Evolutionary conservation across 495 filamentous ascomycete genomes (phyloP).

Genomic region (Aspergillus biplanus): DNA sequence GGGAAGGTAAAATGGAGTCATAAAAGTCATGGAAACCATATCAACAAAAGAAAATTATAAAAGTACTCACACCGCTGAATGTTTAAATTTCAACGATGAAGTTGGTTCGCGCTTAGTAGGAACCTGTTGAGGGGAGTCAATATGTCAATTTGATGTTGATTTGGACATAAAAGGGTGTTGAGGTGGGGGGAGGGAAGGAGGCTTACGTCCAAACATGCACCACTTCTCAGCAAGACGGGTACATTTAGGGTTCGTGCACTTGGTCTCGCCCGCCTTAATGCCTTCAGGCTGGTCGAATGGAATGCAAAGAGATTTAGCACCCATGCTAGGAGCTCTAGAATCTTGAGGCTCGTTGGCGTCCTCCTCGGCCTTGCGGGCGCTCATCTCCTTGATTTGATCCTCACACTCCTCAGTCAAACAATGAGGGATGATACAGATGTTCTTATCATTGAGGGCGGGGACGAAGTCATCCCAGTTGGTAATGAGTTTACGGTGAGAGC

Average conservation of each 20-base stretch:
- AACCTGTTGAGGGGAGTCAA: conserved; percentile 29
- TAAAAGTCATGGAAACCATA: conserved; percentile 24
- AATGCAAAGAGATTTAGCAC: conserved; percentile 96
- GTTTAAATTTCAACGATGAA: neutral
- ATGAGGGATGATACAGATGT: conserved; percentile 84
- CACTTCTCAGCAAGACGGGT: conserved; percentile 71
- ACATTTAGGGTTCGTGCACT: conserved; percentile 89
- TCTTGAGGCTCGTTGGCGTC: conserved; percentile 71
- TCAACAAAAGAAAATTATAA: conserved; percentile 11
- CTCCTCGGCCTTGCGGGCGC: conserved; percentile 70
- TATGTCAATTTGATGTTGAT: neutral
- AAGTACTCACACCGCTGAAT: neutral
- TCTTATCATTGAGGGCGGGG: conserved; percentile 86
- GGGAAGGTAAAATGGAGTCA: conserved; percentile 19
- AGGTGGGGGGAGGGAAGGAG: neutral
- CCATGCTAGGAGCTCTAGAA: conserved; percentile 86
- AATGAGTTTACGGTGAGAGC: conserved; percentile 75
- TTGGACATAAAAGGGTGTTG: neutral
- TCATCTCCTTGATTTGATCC: conserved; percentile 90
- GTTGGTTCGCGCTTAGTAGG: conserved; percentile 37
- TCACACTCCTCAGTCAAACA: conserved; percentile 84
- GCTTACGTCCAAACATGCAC: conserved; percentile 80
- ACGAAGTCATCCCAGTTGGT: conserved; percentile 89
- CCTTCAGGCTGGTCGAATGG: conserved; percentile 93
- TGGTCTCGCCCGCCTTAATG: conserved; percentile 76